phyloP scores from a whole-genome alignment of 768 basidiomycete species.

The Boletus patriciae region DNA sequence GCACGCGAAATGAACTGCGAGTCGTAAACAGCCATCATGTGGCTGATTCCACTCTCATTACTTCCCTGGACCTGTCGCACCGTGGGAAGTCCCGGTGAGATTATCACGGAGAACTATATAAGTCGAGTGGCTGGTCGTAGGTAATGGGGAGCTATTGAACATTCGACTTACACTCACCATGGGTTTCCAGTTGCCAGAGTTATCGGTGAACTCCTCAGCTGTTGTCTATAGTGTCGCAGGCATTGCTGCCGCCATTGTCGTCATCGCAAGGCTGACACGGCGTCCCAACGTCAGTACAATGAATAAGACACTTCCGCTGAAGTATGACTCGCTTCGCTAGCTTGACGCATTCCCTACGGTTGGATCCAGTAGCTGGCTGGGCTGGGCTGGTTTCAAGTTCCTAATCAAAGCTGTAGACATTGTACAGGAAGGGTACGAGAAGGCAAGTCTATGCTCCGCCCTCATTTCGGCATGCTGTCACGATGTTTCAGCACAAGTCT shows the following conservation, averaged over 20 bases:
- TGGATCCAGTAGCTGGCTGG: slow-evolving; percentile 20
- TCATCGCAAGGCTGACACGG: background rate
- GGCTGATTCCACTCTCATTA: too few relatives aligned
- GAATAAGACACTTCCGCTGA: too few relatives aligned
- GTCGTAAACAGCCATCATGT: too few relatives aligned
- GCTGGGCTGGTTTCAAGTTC: slow-evolving; percentile 17
- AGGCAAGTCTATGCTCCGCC: slow-evolving; percentile 17
- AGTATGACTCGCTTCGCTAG: slow-evolving; percentile 5
- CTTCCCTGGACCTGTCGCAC: too few relatives aligned
- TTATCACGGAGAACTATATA: too few relatives aligned
- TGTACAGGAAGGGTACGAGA: slow-evolving; percentile 35
- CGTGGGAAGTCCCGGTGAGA: too few relatives aligned
- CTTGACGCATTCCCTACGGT: slow-evolving; percentile 31
- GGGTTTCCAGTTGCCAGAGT: background rate
- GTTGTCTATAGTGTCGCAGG: background rate
- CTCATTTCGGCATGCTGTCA: background rate
- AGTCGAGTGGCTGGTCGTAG: too few relatives aligned
- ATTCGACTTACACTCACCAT: background rate
- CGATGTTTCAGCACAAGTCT: background rate
- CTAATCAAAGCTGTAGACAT: slow-evolving; percentile 15
- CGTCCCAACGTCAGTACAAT: background rate
- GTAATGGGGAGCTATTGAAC: too few relatives aligned
- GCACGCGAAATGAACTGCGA: too few relatives aligned
- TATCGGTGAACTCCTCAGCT: background rate
- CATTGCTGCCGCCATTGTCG: background rate